Evolutionary conservation across 164 flowering plant species (phyloP), one percentile per base, ranked within the genome.

Genomic region (Aristolochia californica): DNA sequence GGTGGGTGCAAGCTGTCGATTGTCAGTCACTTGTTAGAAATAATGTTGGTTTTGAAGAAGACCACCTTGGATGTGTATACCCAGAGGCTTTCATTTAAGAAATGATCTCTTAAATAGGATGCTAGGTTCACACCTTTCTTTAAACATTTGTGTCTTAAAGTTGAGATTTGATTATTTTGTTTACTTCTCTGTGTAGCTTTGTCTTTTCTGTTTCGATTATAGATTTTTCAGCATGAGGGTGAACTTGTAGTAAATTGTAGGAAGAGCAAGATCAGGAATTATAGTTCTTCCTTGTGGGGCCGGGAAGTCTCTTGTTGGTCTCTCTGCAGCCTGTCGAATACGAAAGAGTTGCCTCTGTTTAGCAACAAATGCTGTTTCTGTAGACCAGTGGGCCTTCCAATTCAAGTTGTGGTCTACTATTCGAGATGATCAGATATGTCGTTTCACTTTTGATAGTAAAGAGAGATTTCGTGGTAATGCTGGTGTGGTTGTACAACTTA

Each of bases 221-320:
- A 12, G 40, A 34, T 34, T 9, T 34, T 34, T 34, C 40, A 34
- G 40, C 5, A 34, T 34, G 10, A 34, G 4, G 40, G 10, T 34
- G 10, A 34, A 4, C 7, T 34, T 34, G 7, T 34, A 34, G 11
- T 57, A 24, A 48, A 51, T 70, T 72, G 58, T 83, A 94, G 97
- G 99, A 52, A 83, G 97, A 78, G 97, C 99, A 62, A 83, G 99
- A 72, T 94, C 99, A 73, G 99, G 99, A 34, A 90, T 94, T 70
- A 94, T 94, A 66, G 97, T 94, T 22, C 78, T 94, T 28, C 99
- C 97, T 16, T 94, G 99, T 76, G 99, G 99, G 70, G 99, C 99
- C 24, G 99, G 99, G 56, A 94, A 94, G 76, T 94, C 99, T 60
- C 74, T 90, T 43, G 99, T 94, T 63, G 97, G 97, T 64, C 97